Percentiles rank a stretch among this genome's conserved stretches.
phyloP scores from a whole-genome alignment of 345 rosid genomes.

The Camelina laxa region DNA sequence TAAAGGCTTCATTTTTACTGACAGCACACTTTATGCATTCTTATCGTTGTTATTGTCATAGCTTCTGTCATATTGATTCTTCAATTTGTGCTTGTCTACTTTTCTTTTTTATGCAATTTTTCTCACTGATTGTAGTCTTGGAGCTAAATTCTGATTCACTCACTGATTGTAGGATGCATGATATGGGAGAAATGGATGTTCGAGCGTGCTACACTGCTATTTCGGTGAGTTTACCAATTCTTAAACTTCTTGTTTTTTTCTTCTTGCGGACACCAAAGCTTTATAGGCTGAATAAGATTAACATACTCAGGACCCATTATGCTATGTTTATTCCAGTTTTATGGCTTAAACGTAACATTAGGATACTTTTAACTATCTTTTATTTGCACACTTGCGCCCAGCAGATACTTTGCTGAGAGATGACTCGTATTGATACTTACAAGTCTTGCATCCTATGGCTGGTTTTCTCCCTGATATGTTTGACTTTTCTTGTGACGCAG shows the following conservation, averaged over 20 bases:
- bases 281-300: conserved; percentile 5
- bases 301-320: conserved; percentile 18
- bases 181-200: conserved; percentile 91
- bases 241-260: not conserved
- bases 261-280: conserved; percentile 3
- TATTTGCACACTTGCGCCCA: too few relatives aligned
- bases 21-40: not conserved
- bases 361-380: too few relatives aligned
- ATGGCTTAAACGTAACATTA: not conserved
- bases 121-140: conserved; percentile 43
- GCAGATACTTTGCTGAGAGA: not conserved
- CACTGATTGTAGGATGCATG: conserved; percentile 79
- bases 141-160: conserved; percentile 16
- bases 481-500: conserved; percentile 44
- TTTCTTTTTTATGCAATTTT: not conserved
- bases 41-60: conserved; percentile 1
- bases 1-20: conserved; percentile 9
- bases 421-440: conserved; percentile 7
- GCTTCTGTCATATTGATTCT: conserved; percentile 13
- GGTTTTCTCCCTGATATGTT: conserved; percentile 18
- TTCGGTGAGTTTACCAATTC: conserved; percentile 57
- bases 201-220: conserved; percentile 98
- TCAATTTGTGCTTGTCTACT: conserved; percentile 13
- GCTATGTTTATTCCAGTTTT: conserved; percentile 13
- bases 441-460: conserved; percentile 11